Evolutionary conservation across 345 rosid species (phyloP).

Genomic region (Brassica nigra): DNA sequence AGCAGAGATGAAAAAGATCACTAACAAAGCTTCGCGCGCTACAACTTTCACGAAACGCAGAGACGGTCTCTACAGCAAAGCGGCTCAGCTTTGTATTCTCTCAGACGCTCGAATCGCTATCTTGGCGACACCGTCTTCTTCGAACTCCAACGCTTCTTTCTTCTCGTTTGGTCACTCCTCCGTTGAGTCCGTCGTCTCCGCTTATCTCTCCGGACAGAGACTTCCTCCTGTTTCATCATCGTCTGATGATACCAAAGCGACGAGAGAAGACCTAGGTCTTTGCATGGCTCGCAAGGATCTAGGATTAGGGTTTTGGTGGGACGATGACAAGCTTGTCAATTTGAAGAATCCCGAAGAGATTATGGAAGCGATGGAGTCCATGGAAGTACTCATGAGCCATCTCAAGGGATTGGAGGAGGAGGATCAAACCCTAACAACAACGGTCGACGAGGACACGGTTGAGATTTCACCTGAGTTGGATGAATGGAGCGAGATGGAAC

Average conservation of each 20-base stretch:
- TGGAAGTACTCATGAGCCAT: not conserved
- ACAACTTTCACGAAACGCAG: not conserved
- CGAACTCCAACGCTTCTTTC: not conserved
- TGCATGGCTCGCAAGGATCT: not conserved
- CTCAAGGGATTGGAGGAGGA: no score
- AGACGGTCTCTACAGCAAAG: not conserved
- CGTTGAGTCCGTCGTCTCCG: not conserved
- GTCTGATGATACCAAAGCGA: not conserved
- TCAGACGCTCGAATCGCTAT: constrained; percentile 2
- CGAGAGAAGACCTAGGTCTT: not conserved
- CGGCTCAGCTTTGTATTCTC: constrained; percentile 7
- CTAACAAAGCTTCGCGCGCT: not conserved
- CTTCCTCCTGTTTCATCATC: not conserved
- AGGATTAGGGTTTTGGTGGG: constrained; percentile 22
- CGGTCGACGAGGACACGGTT: no score
- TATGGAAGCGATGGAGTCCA: not conserved
- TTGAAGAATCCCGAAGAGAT: not conserved
- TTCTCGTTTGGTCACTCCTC: constrained; percentile 24
- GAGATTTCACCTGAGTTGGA: not conserved
- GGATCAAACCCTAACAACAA: not conserved
- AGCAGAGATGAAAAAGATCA: not conserved
- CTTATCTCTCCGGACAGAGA: not conserved
- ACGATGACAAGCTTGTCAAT: not conserved
- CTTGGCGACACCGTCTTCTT: constrained; percentile 4
- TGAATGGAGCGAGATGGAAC: not conserved